Evolutionary conservation across 2,329 filamentous ascomycete genomes (phyloP).

Genomic region (Scolecobasidium constrictum): DNA sequence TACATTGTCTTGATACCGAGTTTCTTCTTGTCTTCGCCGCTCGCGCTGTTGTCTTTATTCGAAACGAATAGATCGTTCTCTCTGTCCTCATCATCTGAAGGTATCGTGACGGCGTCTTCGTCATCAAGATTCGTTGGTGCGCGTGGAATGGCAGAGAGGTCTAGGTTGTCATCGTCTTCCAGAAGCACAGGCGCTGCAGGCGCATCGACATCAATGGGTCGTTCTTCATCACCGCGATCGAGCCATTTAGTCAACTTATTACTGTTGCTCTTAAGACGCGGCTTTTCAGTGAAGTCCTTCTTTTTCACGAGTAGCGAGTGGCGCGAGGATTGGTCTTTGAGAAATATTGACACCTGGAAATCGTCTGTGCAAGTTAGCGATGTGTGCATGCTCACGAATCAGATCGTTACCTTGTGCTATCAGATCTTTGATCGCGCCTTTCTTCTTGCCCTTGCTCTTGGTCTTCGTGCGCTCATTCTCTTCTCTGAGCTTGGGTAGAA

Average conservation of each 20-base stretch:
- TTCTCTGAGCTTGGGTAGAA: slow-evolving; percentile 84
- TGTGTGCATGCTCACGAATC: slow-evolving; percentile 3
- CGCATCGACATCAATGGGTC: slow-evolving; percentile 31
- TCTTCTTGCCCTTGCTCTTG: slow-evolving; percentile 61
- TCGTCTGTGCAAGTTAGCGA: slow-evolving; percentile 56
- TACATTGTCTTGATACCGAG: slow-evolving; percentile 76
- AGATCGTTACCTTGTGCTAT: slow-evolving; percentile 68
- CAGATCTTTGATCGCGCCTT: slow-evolving; percentile 78
- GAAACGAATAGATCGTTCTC: slow-evolving; percentile 11
- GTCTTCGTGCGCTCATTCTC: slow-evolving; percentile 49
- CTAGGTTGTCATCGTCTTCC: slow-evolving; percentile 18
- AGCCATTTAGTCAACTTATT: slow-evolving; percentile 37
- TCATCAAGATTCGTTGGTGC: slow-evolving; percentile 14
- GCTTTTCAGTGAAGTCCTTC: slow-evolving; percentile 51
- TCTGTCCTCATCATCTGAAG: slow-evolving; percentile 11
- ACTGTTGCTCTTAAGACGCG: slow-evolving; percentile 32
- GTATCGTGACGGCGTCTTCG: slow-evolving; percentile 5
- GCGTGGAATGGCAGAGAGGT: slow-evolving; percentile 14
- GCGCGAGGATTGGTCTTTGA: slow-evolving; percentile 74
- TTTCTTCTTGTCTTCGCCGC: slow-evolving; percentile 72
- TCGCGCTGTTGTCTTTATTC: slow-evolving; percentile 11
- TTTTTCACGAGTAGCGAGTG: slow-evolving; percentile 81
- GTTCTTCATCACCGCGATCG: slow-evolving; percentile 26
- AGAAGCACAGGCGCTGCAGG: slow-evolving; percentile 34
- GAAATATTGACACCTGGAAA: slow-evolving; percentile 89